Evolutionary conservation across 1,284 basidiomycete genomes (phyloP).

Genomic region (Cystobasidium sp.): DNA sequence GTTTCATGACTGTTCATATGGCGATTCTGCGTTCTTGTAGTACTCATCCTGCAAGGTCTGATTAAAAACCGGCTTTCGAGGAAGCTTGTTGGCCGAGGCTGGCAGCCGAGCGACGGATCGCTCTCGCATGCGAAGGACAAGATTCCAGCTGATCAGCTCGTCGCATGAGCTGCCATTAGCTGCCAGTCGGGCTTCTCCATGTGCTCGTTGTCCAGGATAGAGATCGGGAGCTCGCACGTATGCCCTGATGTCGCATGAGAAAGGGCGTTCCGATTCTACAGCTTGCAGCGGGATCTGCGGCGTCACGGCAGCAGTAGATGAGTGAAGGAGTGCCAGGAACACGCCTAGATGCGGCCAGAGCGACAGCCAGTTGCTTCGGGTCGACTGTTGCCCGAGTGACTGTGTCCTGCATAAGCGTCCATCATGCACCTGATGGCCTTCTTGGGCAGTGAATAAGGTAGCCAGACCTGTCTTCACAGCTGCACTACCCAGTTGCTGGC

Average conservation of each 20-base stretch:
- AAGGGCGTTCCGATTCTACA: conserved; percentile 5
- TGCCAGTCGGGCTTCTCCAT: conserved; percentile 31
- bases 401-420: not conserved
- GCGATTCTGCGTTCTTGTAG: not conserved
- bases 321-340: not conserved
- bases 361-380: not conserved
- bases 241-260: conserved; percentile 24
- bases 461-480: not conserved
- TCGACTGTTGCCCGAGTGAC: not conserved
- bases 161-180: conserved; percentile 30
- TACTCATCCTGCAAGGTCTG: conserved; percentile 22
- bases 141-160: conserved; percentile 26
- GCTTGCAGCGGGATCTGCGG: not conserved
- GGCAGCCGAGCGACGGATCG: conserved; percentile 28
- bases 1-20: conserved; percentile 1
- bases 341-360: not conserved
- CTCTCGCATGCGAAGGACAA: conserved; percentile 29
- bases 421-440: not conserved
- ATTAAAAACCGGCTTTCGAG: conserved; percentile 10
- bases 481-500: not conserved
- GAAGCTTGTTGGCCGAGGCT: not conserved
- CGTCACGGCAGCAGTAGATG: conserved; percentile 1
- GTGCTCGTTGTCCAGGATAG: conserved; percentile 20
- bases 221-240: conserved; percentile 30
- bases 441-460: not conserved